Evolutionary conservation across 352 stramenopile species (phyloP), one percentile per base, ranked within the genome.

Genomic region (Pythium plurisporium): DNA sequence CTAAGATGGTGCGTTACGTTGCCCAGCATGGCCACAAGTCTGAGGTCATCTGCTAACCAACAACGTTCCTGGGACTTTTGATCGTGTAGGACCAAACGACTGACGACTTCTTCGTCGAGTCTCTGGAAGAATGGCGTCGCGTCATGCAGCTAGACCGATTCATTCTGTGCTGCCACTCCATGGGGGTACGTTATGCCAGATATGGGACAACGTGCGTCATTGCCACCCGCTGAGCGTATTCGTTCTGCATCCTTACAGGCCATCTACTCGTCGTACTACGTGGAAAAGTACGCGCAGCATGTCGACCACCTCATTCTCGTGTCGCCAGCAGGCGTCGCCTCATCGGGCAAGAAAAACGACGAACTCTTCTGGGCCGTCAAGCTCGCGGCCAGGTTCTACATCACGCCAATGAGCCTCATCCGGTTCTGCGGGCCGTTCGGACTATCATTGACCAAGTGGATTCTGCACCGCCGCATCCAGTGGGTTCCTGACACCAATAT

Each of bases 41-140:
- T 45, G n/a, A n/a, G n/a, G n/a, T n/a, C n/a, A n/a, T n/a, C n/a
- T n/a, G n/a, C n/a, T n/a, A n/a, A n/a, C n/a, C n/a, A n/a, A n/a
- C n/a, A n/a, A n/a, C n/a, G n/a, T n/a, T n/a, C n/a, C n/a, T n/a
- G n/a, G n/a, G 40, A 30, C 8, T 47, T 29, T 47, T 26, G 19
- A 6, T n/a, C 15, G 5, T 30, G 19, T 31, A 86, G 76, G 77
- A 89, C 46, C 62, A 86, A 55, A 79, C 89, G 58, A 79, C 73
- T 43, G 80, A 93, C 50, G 77, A 85, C 15, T 93, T 93, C 62
- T 93, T 87, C 27, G 76, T 93, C 11, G 76, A 93, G 31, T 85
- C 80, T 12, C 62, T 93, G 5, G 82, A 93, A 62, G 69, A 86
- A 14, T 93, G 82, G 82, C 72, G 82, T 10, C 68, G 73, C 34